These are phyloP conservation scores for Starmera stellimalicola DNA, from an alignment of 1,139 yeast genomes.

Conservation along the genomic window DNA sequence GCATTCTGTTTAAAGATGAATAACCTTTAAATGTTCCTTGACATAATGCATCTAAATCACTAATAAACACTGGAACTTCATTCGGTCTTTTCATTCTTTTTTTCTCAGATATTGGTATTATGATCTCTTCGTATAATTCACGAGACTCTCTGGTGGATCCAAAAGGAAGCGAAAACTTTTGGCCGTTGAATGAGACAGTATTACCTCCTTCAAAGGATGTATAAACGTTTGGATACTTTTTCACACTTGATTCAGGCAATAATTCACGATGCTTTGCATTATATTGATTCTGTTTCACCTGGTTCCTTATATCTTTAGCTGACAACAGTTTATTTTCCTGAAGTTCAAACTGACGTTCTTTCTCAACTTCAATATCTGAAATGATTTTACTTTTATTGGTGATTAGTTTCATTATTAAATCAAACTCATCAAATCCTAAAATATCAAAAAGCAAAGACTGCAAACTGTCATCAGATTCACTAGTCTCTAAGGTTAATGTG, in stretches of 20 bases:
- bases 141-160: slow-evolving; percentile 67
- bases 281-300: slow-evolving; percentile 45
- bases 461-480: slow-evolving; percentile 22
- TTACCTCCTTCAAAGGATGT: slow-evolving; percentile 60
- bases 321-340: slow-evolving; percentile 25
- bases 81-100: slow-evolving; percentile 32
- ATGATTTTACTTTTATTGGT: slow-evolving; percentile 34
- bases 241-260: slow-evolving; percentile 35
- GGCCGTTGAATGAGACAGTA: slow-evolving; percentile 70
- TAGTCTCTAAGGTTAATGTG: slow-evolving; percentile 20
- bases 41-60: slow-evolving; percentile 67
- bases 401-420: slow-evolving; percentile 58
- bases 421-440: slow-evolving; percentile 80
- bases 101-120: slow-evolving; percentile 65
- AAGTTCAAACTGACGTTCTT: slow-evolving; percentile 5
- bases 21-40: slow-evolving; percentile 80
- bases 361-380: slow-evolving; percentile 12
- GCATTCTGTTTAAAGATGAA: slow-evolving; percentile 74
- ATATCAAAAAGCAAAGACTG: slow-evolving; percentile 51
- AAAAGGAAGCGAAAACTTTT: slow-evolving; percentile 65
- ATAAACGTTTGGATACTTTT: slow-evolving; percentile 81
- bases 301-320: slow-evolving; percentile 47
- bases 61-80: slow-evolving; percentile 45
- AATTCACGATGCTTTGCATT: slow-evolving; percentile 42
- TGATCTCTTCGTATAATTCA: slow-evolving; percentile 71